Evolutionary conservation across 2,329 filamentous ascomycete genomes (phyloP).

Genomic region (Penicillium italicum): DNA sequence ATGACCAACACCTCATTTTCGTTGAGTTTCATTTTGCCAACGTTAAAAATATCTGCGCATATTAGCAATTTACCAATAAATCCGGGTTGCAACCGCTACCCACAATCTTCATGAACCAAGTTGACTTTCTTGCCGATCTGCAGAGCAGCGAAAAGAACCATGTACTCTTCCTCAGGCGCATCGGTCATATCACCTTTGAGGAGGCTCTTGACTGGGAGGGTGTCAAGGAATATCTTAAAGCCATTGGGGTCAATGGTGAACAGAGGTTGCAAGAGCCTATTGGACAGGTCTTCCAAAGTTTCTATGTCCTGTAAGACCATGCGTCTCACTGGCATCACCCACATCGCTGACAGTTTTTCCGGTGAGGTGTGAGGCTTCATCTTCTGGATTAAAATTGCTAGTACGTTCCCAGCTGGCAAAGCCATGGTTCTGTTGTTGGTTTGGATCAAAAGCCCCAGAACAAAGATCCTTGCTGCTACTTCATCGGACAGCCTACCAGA

Average conservation of each 20-base stretch:
- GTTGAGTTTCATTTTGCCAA: conserved; percentile 8
- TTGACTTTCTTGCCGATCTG: conserved; percentile 68
- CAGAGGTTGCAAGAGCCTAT: conserved; percentile 36
- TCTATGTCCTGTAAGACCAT: conserved; percentile 37
- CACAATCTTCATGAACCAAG: conserved; percentile 65
- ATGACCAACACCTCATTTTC: conserved; percentile 28
- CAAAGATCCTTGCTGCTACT: conserved; percentile 31
- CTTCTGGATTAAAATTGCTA: conserved; percentile 32
- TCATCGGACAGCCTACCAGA: conserved; percentile 13
- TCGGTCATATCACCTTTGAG: conserved; percentile 46
- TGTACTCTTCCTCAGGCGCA: conserved; percentile 52
- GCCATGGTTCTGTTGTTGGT: conserved; percentile 31
- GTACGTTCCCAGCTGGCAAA: conserved; percentile 26
- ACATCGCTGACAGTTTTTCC: conserved; percentile 26
- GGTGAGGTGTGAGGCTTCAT: conserved; percentile 17
- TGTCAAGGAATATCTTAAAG: conserved; percentile 52
- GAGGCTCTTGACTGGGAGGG: conserved; percentile 53
- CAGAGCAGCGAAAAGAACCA: conserved; percentile 63
- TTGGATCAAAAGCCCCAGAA: conserved; percentile 32
- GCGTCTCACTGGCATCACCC: conserved; percentile 38
- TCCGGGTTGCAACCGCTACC: conserved; percentile 14
- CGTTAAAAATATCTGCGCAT: conserved; percentile 29
- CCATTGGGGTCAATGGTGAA: conserved; percentile 34
- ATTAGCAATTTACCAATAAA: conserved; percentile 13
- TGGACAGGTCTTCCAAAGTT: conserved; percentile 35